Conservation (phyloP, 2,329 filamentous ascomycete species). For the Colletotrichum chlorophyti region DNA sequence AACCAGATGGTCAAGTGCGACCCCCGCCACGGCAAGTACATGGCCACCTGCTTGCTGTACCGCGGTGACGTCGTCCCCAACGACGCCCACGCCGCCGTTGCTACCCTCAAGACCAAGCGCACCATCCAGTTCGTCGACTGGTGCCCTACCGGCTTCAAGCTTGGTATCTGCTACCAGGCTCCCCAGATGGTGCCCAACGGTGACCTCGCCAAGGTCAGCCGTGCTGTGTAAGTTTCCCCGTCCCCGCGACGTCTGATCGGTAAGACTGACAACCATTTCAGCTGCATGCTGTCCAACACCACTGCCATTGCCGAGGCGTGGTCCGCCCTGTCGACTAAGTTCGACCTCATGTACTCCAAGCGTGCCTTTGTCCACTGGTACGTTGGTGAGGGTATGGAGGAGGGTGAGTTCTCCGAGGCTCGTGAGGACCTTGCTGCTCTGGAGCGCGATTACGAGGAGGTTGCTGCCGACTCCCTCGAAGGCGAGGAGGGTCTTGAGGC, state of each 20-base stretch:
- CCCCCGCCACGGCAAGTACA: constrained; percentile 98
- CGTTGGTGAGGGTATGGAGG: constrained; percentile 99
- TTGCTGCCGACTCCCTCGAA: constrained; percentile 91
- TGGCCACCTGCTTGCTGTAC: constrained; percentile 98
- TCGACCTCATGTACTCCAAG: constrained; percentile 99
- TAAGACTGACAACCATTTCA: constrained; percentile 39
- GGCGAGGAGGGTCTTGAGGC: constrained; percentile 84
- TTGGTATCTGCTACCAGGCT: constrained; percentile 99
- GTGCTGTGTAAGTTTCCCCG: constrained; percentile 80
- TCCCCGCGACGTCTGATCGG: background rate
- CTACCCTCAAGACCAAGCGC: constrained; percentile 98
- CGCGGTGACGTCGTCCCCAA: constrained; percentile 98
- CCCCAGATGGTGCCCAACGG: constrained; percentile 96
- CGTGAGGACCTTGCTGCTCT: constrained; percentile 97
- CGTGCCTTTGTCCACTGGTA: constrained; percentile 99
- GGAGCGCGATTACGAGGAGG: constrained; percentile 98
- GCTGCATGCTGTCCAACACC: constrained; percentile 98
- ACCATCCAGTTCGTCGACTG: constrained; percentile 99
- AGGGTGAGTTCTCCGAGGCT: constrained; percentile 99
- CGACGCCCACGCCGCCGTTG: constrained; percentile 90
- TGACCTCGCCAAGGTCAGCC: constrained; percentile 96
- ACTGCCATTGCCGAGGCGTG: constrained; percentile 98
- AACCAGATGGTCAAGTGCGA: constrained; percentile 99
- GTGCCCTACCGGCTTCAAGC: constrained; percentile 99
- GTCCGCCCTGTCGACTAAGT: constrained; percentile 96